phyloP scores from a whole-genome alignment of 2,329 filamentous ascomycete genomes.

The Geosmithia putterillii region DNA sequence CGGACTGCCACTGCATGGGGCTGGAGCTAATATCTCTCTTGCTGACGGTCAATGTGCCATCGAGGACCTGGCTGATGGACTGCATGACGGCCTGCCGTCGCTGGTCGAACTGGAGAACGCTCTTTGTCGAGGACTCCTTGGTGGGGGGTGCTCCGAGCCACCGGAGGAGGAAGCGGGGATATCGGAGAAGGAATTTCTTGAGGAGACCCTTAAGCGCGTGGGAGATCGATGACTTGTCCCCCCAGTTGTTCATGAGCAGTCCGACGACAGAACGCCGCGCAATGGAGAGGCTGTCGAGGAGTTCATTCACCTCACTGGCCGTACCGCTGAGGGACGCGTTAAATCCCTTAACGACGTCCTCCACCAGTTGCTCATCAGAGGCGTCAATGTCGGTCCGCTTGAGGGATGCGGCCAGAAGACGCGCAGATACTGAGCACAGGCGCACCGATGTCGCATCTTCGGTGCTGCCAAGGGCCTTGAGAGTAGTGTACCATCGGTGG shows the following conservation, averaged over 20 bases:
- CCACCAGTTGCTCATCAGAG: conserved; percentile 27
- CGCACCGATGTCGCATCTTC: conserved; percentile 33
- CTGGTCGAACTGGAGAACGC: conserved; percentile 48
- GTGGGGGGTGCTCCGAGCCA: conserved; percentile 49
- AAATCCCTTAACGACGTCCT: conserved; percentile 39
- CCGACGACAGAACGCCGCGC: conserved; percentile 42
- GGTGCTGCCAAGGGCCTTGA: conserved; percentile 24
- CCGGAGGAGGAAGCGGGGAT: conserved; percentile 46
- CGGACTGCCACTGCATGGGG: conserved; percentile 36
- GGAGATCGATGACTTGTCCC: conserved; percentile 5
- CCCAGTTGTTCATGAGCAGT: conserved; percentile 23
- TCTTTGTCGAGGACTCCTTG: conserved; percentile 39
- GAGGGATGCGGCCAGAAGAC: conserved; percentile 41
- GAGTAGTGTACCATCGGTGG: conserved; percentile 38
- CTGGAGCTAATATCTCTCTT: conserved; percentile 38
- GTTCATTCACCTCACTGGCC: conserved; percentile 45
- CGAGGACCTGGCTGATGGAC: conserved; percentile 43
- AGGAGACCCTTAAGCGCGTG: conserved; percentile 24
- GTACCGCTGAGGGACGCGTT: conserved; percentile 49
- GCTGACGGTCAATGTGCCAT: conserved; percentile 44
- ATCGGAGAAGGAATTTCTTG: conserved; percentile 42
- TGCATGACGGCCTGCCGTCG: conserved; percentile 39
- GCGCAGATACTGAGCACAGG: conserved; percentile 39
- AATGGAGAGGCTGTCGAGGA: conserved; percentile 42
- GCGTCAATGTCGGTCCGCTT: conserved; percentile 25